Percentiles rank a stretch among this genome's conserved stretches.
These are phyloP conservation scores for Trametes cubensis DNA, from an alignment of 768 basidiomycete genomes.

Conservation along the genomic window DNA sequence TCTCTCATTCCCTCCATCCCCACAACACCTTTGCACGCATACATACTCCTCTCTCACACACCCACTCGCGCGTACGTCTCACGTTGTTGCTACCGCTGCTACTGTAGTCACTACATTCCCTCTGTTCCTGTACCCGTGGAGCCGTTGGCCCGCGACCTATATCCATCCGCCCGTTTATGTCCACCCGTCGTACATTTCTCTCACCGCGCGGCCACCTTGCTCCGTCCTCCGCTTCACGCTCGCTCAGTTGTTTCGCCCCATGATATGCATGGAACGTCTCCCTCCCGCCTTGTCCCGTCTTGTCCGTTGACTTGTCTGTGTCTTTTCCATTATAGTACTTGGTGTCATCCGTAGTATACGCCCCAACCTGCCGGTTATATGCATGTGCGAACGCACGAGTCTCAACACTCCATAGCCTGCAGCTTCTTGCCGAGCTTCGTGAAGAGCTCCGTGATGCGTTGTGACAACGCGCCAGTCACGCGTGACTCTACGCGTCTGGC, in stretches of 20 bases:
- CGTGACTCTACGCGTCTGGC: constrained; percentile 21
- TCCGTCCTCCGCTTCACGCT: constrained; percentile 5
- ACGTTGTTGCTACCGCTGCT: constrained; percentile 10
- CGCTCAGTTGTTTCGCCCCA: constrained; percentile 12
- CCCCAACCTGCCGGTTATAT: constrained; percentile 15
- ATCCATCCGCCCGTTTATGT: constrained; percentile 13
- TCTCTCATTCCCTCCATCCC: neutral
- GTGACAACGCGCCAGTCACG: constrained; percentile 19
- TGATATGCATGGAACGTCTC: constrained; percentile 2
- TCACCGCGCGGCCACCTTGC: no score
- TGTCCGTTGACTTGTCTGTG: constrained; percentile 19
- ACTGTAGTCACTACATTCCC: constrained; percentile 16
- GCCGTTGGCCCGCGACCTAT: constrained; percentile 17
- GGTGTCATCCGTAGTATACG: constrained; percentile 19
- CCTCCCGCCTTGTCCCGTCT: constrained; percentile 7
- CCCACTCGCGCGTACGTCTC: constrained; percentile 11
- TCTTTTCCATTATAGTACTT: constrained; percentile 14
- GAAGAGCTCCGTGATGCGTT: neutral
- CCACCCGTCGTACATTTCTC: neutral
- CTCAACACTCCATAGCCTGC: neutral
- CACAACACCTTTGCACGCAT: constrained; percentile 16
- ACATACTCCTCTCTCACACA: constrained; percentile 13
- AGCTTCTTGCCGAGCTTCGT: no score
- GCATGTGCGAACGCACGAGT: constrained; percentile 19
- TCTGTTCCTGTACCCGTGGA: constrained; percentile 13